Base-by-base conservation (phyloP, 2,329 filamentous ascomycete species). In the Metarhizium guizhouense region DNA sequence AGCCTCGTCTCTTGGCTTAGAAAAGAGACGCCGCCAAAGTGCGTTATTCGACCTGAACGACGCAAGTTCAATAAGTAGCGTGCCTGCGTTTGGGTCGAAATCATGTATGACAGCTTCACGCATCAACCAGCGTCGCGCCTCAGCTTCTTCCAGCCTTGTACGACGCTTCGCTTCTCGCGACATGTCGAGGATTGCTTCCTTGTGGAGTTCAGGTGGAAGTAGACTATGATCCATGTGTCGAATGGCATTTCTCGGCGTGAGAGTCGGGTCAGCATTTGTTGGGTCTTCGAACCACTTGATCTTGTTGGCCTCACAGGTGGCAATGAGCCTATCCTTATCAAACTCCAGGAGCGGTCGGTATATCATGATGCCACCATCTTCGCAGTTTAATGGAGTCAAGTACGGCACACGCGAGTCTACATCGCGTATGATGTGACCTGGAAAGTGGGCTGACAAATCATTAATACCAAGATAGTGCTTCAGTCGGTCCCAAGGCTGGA, bases 211-310 rank as follows among this genome's bases (percentile, higher is more conserved):
- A 10, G 68, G 68, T 0, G 94, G 93, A 4, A 97, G 72, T 3
- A 68, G 65, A 56, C 85, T 71, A 4, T 78, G 70, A 30, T 75
- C 72, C 47, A 95, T 68, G 67, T 87, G 74, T 36, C 93, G 83
- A 42, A 96, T 76, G 0, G 93, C 85, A 64, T 99, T 99, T 42
- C 94, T 82, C 48, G 79, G 72, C 0, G 94, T 96, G 57, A 95
- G 72, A 0, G 85, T 90, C 8, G 76, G 79, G 63, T 96, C 87
- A 16, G 76, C 70, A 65, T 99, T 99, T 2, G 92, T 96, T 47
- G 76, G 73, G 67, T 99, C 94, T 67, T 94, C 89, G 59, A 90
- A 88, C 87, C 90, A 97, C 0, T 74, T 72, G 10, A 95, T 72
- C 0, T 76, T 71, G 60, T 85, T 79, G n/a, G 79, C 75, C 58